A percentile compares a stretch with the other conserved stretches of the same genome.
Conservation (phyloP, 768 basidiomycete genomes). For the Austroboletus festivus region DNA sequence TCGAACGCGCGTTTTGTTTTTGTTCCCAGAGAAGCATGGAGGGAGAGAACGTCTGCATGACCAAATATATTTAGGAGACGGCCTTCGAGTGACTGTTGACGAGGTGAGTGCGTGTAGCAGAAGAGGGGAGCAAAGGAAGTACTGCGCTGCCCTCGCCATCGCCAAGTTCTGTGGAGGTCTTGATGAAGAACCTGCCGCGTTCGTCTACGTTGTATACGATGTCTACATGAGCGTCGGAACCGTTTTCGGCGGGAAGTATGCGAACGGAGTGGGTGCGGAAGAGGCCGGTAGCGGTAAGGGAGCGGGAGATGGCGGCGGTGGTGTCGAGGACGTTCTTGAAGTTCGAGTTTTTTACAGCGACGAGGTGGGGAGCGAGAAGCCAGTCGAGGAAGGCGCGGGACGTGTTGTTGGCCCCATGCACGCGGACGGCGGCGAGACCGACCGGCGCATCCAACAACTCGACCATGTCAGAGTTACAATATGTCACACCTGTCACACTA, state of each 20-base stretch:
- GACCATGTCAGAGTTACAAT: constrained; percentile 18
- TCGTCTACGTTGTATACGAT: constrained; percentile 78
- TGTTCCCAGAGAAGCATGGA: constrained; percentile 79
- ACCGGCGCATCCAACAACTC: constrained; percentile 53
- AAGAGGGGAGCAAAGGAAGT: constrained; percentile 31
- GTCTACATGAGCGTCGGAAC: constrained; percentile 65
- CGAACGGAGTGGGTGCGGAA: constrained; percentile 66
- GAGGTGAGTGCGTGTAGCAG: not conserved
- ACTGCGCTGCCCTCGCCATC: constrained; percentile 94
- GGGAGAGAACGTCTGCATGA: constrained; percentile 85
- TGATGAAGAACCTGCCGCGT: constrained; percentile 70
- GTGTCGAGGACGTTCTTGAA: constrained; percentile 70
- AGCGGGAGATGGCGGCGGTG: constrained; percentile 60
- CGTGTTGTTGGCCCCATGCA: constrained; percentile 74
- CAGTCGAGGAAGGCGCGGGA: constrained; percentile 78
- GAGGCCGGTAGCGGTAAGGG: constrained; percentile 72
- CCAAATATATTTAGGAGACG: constrained; percentile 87
- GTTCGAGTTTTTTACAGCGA: constrained; percentile 18
- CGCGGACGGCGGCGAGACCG: constrained; percentile 70
- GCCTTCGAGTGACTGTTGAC: constrained; percentile 69
- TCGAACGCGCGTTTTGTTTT: constrained; percentile 83
- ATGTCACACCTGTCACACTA: constrained; percentile 23
- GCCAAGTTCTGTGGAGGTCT: constrained; percentile 87
- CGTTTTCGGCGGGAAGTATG: constrained; percentile 56
- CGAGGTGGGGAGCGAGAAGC: constrained; percentile 67